Base-by-base conservation (phyloP, 805 yeast genomes). In the Yarrowia sp. region DNA sequence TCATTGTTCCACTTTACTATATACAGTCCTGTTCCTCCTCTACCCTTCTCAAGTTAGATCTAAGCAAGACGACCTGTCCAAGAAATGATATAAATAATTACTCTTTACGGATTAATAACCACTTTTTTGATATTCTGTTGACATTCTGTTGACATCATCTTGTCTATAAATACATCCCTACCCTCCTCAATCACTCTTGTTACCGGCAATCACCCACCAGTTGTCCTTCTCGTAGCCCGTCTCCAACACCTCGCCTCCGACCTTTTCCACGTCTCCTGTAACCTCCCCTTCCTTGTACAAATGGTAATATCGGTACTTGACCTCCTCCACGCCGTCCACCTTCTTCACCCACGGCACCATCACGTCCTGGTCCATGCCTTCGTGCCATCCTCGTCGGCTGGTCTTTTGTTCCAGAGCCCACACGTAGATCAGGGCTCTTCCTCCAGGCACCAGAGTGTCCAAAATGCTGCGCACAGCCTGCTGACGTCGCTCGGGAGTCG, bases 351-450 rank as follows among this genome's bases (percentile, higher is more conserved):
- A 95, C 0, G 99, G 99, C 19, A 95, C 97, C 73, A 95, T 78
- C 0, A 94, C 90, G 75, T 95, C 99, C 76, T 91, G 98, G 66
- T 90, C 92, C 86, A 89, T 92, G 12, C 96, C 96, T 72, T 87
- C 93, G 71, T 89, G 87, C 79, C 92, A 95, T 0, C 98, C 98
- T 73, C 98, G 83, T 72, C 98, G 82, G 0, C 97, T 90, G 30
- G 82, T 83, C 68, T 88, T 90, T 76, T 95, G 99, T 71, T 95
- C 99, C 65, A 95, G 78, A 0, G 99, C 99, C 99, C 99, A 95
- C 65, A 96, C 96, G 76, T 94, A 95, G 9, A 95, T 84, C 73
- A 95, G 79, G 0, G 91, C 90, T 65, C 83, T 84, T 0, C 97
- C 97, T 0, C 86, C 86, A 0, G 70, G 67, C 49, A 76, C 81